Evolutionary conservation across 768 basidiomycete genomes (phyloP).

Genomic region (Gyrodon lividus): DNA sequence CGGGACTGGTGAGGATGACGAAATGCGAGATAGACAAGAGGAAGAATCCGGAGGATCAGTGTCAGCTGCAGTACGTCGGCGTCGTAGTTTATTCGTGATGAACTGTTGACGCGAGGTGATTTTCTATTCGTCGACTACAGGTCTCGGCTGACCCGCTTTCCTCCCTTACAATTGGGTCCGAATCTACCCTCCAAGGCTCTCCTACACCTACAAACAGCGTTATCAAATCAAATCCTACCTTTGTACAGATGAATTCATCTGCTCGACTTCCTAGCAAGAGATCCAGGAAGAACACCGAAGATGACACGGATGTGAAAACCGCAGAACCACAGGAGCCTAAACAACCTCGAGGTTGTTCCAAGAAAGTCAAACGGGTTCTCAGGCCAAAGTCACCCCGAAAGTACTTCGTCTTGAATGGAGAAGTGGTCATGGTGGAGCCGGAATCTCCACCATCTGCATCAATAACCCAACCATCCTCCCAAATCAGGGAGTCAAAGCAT

Average conservation of each 20-base stretch:
- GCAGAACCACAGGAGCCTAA: neutral
- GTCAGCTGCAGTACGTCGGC: constrained; percentile 3
- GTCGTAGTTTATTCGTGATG: neutral
- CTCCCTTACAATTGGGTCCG: neutral
- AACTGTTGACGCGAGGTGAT: neutral
- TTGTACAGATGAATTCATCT: neutral
- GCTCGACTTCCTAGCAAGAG: neutral
- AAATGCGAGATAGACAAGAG: neutral
- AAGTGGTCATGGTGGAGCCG: constrained; percentile 7
- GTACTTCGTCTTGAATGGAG: constrained; percentile 16
- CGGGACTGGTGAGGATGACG: neutral
- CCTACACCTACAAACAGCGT: neutral
- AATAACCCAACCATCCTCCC: neutral
- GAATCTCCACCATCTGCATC: neutral
- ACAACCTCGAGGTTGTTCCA: neutral
- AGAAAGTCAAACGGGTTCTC: neutral
- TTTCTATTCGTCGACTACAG: neutral
- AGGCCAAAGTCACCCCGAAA: neutral
- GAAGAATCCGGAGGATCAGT: neutral
- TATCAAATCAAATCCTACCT: neutral
- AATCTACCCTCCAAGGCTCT: neutral
- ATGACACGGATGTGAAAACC: neutral
- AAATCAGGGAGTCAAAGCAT: neutral
- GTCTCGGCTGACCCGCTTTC: neutral
- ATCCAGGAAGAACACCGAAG: neutral